Evolutionary conservation across 2,329 filamentous ascomycete genomes (phyloP), one percentile per base, ranked within the genome.

Genomic region (Verticillium alfalfae): DNA sequence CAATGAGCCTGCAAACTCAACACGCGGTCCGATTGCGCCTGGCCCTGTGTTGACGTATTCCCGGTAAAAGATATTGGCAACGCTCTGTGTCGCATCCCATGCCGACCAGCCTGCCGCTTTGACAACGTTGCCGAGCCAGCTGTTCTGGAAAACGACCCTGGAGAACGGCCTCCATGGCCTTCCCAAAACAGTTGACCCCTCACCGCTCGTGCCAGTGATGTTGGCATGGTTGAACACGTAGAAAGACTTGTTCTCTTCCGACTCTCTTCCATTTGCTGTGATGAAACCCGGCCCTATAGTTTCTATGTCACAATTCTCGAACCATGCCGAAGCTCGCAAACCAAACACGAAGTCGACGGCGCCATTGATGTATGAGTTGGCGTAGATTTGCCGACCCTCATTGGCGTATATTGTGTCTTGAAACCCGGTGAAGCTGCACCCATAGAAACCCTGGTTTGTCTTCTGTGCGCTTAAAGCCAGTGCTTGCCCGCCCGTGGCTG

Each of bases 341-440:
- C 84, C 84, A 65, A 87, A 87, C 69, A 87, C 82, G 71, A 85
- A 87, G 69, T 87, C 84, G 6, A 81, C 81, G 1, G 82, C 82
- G 45, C 84, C 84, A 63, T 80, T 76, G 64, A 87, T 85, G 66
- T 80, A 79, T 66, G 76, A 78, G 60, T 78, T 78, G 12, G 78
- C 80, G 66, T 84, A 87, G 56, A 86, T 68, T 63, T 86, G 83
- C 22, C 77, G 74, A 22, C 84, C 84, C 5, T 70, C 75, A 58
- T 83, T 68, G n/a, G 79, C 76, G 4, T 82, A 73, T 57, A 84
- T 66, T 1, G 84, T 87, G 69, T 87, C 84, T 70, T 87, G 84
- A 71, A 76, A 86, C n/a, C 84, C 82, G 13, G 58, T 58, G 13
- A 75, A 76, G 67, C 86, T 77, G 59, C 79, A 82, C 49, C 75